Base-by-base conservation (phyloP, 805 yeast species). In the Lipomyces spencermartinsiae region DNA sequence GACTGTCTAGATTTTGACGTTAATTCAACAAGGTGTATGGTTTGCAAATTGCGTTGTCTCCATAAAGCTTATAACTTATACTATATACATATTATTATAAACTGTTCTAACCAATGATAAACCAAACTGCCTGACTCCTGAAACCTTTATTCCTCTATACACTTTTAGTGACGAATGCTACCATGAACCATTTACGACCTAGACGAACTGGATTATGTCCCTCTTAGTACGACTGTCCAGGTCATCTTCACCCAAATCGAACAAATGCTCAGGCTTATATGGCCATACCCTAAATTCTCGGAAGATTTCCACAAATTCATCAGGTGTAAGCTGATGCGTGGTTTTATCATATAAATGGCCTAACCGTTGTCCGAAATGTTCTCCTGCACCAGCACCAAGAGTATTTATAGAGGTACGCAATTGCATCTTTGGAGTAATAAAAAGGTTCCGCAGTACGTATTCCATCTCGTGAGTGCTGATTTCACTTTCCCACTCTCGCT, bases 301-400 rank as follows among this genome's bases (percentile, higher is more conserved):
- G 9, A 87, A 81, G 5, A 93, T 75, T 5, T 76, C 71, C 5
- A 81, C 66, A 68, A 89, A 80, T n/a, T 92, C 94, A 0, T 84
- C 85, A 1, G 80, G 75, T 0, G 87, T 80, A 59, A 93, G 79
- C 2, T 84, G 83, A 16, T 79, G 77, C 0, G 89, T 84, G 2
- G 76, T 75, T 68, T 82, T 85, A 16, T 83, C 75, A 62, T 86
- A 73, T 1, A 89, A 61, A 0, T 79, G 80, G 14, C 67, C 61
- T 1, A 83, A 73, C 46, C 71, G 14, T 6, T 16, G 4, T 3
- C 71, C 70, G 14, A 84, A 76, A 12, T 84, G 77, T 5, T 76
- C 78, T 1, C 65, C 65, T 0, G 95, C 97, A 1, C 97, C 98
- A 1, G 97, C 93, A 0, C 97, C 97, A 9, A 94, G 78, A 25